Conservation (phyloP, 1,284 basidiomycete species). For the Blastosporella zonata region DNA sequence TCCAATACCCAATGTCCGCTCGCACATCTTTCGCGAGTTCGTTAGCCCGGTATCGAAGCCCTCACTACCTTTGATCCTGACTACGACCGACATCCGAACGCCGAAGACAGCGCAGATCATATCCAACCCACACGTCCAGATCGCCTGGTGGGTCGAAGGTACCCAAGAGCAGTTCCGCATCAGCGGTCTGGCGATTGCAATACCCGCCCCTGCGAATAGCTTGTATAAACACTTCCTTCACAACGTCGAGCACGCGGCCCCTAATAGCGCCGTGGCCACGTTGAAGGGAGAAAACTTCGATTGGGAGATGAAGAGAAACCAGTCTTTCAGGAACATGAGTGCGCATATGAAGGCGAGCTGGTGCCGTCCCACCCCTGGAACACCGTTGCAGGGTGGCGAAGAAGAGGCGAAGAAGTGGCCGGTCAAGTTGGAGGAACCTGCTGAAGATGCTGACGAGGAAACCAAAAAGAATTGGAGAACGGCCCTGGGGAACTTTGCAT, state of each 20-base stretch:
- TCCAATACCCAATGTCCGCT: constrained; percentile 52
- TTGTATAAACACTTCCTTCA: constrained; percentile 32
- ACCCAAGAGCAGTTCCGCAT: constrained; percentile 61
- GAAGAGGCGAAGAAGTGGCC: constrained; percentile 62
- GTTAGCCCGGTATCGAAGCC: constrained; percentile 38
- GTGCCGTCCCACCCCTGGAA: constrained; percentile 60
- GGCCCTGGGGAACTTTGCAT: constrained; percentile 60
- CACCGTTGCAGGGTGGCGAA: constrained; percentile 40
- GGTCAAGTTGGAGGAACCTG: constrained; percentile 34
- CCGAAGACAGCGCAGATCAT: constrained; percentile 56
- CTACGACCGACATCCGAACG: constrained; percentile 59
- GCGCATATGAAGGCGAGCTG: constrained; percentile 61
- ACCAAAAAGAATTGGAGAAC: constrained; percentile 41
- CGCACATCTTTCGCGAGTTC: constrained; percentile 56
- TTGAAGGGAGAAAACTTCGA: constrained; percentile 44
- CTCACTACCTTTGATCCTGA: constrained; percentile 50
- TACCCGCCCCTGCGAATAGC: constrained; percentile 37
- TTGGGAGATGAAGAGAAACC: constrained; percentile 59
- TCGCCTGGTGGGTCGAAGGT: constrained; percentile 58
- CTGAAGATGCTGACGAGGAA: constrained; percentile 41
- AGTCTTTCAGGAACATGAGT: constrained; percentile 52
- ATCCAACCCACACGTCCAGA: constrained; percentile 42
- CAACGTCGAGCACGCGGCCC: constrained; percentile 17
- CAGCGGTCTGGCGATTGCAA: constrained; percentile 43
- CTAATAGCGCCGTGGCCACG: constrained; percentile 31